phyloP scores from a whole-genome alignment of 176 grass and related monocot species.

The Aegilops speltoides region DNA sequence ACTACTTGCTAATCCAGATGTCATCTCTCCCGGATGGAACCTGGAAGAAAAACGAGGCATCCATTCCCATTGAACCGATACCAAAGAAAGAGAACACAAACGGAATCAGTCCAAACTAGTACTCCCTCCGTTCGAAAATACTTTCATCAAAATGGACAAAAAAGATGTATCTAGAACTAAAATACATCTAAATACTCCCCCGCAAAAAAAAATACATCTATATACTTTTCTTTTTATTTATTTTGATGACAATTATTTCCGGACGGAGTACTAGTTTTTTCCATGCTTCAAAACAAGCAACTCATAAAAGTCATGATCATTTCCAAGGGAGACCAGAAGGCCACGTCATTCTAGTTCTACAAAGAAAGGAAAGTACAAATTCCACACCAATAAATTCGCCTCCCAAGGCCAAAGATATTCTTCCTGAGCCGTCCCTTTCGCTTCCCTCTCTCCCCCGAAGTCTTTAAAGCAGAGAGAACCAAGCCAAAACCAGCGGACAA shows the following conservation, averaged over 20 bases:
- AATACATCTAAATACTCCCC: too few relatives aligned
- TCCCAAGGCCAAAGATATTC: slow-evolving; percentile 12
- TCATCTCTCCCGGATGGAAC: background rate
- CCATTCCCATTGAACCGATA: background rate
- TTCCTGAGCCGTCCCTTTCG: background rate
- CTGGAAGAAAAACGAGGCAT: background rate
- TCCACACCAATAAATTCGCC: background rate
- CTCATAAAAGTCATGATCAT: too few relatives aligned
- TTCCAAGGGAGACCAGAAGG: background rate
- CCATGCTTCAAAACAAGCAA: background rate
- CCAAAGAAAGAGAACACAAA: background rate
- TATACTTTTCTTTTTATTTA: too few relatives aligned
- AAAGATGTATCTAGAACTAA: too few relatives aligned
- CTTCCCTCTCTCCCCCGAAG: background rate
- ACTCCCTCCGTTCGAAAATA: too few relatives aligned
- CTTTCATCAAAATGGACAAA: too few relatives aligned
- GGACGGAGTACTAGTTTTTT: too few relatives aligned
- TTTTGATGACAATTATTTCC: too few relatives aligned
- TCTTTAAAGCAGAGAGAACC: background rate
- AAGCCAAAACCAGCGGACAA: slow-evolving; percentile 10
- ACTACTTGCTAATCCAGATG: background rate
- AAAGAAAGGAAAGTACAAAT: slow-evolving; percentile 7
- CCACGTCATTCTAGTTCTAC: background rate
- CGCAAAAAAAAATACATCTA: too few relatives aligned
- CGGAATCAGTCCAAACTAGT: background rate